A percentile compares a stretch with the other conserved stretches of the same genome.
These are phyloP conservation scores for Fusarium acutatum DNA, from an alignment of 2,329 filamentous ascomycete genomes.

Conservation along the genomic window DNA sequence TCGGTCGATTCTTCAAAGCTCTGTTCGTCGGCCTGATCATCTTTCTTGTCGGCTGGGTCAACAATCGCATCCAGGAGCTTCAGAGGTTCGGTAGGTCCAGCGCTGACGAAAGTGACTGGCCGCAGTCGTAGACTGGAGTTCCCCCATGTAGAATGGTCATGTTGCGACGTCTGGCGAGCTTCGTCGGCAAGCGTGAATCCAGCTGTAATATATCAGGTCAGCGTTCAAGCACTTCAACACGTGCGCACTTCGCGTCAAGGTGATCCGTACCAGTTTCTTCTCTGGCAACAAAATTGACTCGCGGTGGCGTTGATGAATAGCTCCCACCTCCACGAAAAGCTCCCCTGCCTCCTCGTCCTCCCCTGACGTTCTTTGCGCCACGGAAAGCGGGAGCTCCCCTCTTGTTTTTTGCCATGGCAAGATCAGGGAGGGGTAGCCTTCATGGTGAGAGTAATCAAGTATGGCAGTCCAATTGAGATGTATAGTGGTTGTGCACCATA, in stretches of 20 bases:
- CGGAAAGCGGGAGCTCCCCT: constrained; percentile 31
- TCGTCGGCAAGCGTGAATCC: constrained; percentile 54
- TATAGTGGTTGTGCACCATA: neutral
- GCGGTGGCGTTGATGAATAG: neutral
- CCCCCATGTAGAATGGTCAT: constrained; percentile 53
- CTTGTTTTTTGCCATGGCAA: constrained; percentile 38
- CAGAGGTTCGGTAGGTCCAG: constrained; percentile 61
- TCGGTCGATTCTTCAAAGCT: neutral
- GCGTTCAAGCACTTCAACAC: neutral
- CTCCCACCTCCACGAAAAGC: constrained; percentile 19
- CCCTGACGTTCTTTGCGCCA: constrained; percentile 30
- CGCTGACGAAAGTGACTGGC: constrained; percentile 63
- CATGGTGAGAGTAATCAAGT: constrained; percentile 12
- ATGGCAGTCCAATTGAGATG: neutral
- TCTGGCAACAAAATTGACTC: neutral
- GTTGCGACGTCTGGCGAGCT: constrained; percentile 58
- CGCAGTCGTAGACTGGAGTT: constrained; percentile 55
- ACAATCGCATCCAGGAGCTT: constrained; percentile 49
- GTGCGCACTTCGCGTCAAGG: neutral
- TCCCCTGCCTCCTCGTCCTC: constrained; percentile 27
- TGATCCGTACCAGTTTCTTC: constrained; percentile 26
- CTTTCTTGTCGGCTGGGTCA: constrained; percentile 5
- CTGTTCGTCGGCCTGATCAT: neutral
- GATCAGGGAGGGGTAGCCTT: neutral
- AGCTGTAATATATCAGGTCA: constrained; percentile 26